A percentile compares a stretch with the other conserved stretches of the same genome.
Evolutionary conservation across 1,139 yeast genomes (phyloP).

Genomic region (Martiniozyma asiatica): DNA sequence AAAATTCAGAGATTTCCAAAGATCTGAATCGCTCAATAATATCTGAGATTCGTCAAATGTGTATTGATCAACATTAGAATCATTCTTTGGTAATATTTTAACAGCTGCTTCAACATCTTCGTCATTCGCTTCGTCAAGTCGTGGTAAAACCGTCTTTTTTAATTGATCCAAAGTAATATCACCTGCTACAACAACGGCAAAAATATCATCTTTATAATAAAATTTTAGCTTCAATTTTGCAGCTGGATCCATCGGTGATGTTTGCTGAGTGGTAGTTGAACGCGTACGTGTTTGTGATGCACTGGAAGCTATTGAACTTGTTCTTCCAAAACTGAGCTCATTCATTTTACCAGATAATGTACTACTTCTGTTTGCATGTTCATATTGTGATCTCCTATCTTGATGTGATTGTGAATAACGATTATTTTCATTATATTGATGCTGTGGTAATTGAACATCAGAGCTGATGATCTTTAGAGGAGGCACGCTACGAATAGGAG

Average conservation of each 20-base stretch:
- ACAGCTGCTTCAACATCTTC: conserved; percentile 13
- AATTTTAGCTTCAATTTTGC: conserved; percentile 57
- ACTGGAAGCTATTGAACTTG: conserved; percentile 4
- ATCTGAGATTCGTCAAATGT: conserved; percentile 12
- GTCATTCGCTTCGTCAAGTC: conserved; percentile 33
- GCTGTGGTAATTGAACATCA: conserved; percentile 5
- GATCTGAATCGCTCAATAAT: conserved; percentile 12
- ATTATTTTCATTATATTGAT: conserved; percentile 15
- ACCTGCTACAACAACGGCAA: conserved; percentile 68
- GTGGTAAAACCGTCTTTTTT: conserved; percentile 49
- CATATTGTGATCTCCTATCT: conserved; percentile 22
- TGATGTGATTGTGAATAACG: conserved; percentile 22
- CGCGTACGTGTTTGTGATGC: conserved; percentile 1
- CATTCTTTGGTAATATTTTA: conserved; percentile 19
- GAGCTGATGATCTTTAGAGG: conserved; percentile 17
- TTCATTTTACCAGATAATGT: conserved; percentile 13
- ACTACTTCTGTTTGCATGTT: conserved; percentile 12
- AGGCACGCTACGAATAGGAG: conserved; percentile 21
- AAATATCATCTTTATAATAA: conserved; percentile 79
- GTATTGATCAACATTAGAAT: conserved; percentile 14
- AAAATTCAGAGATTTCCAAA: conserved; percentile 18
- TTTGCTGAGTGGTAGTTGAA: conserved; percentile 8
- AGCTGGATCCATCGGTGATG: conserved; percentile 9
- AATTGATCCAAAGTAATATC: conserved; percentile 50
- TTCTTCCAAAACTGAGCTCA: conserved; percentile 10